phyloP scores from a whole-genome alignment of 192 early-diverging fungal species.

The Chytriomyces sp. region DNA sequence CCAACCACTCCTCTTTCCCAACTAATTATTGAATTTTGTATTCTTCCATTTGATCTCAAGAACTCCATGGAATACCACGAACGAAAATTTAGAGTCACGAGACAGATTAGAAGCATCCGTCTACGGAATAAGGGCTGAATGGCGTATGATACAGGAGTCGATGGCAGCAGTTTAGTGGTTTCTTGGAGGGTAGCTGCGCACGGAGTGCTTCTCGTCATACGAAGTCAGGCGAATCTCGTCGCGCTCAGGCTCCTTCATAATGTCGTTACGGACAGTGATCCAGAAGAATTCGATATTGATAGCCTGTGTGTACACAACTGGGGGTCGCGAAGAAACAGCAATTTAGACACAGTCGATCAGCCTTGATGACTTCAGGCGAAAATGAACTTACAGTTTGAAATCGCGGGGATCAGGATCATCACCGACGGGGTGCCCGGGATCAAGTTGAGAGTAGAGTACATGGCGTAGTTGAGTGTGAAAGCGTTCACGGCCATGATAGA shows the following conservation, averaged over 20 bases:
- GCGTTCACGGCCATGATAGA: neutral
- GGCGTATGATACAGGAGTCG: too few species aligned
- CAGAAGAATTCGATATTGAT: neutral
- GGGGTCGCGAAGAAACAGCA: neutral
- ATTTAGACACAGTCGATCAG: neutral
- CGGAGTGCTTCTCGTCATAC: too few species aligned
- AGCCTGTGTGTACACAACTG: neutral
- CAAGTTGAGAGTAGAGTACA: neutral
- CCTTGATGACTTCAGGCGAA: neutral
- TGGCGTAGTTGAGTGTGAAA: neutral
- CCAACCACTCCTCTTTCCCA: too few species aligned
- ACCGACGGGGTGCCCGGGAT: neutral
- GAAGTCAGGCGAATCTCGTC: too few species aligned
- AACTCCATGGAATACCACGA: too few species aligned
- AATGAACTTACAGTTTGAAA: neutral
- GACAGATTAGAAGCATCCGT: too few species aligned
- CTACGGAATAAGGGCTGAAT: too few species aligned
- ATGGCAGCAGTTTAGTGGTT: too few species aligned
- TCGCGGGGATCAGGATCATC: neutral
- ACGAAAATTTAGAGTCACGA: too few species aligned
- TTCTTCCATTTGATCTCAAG: too few species aligned
- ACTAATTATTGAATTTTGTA: too few species aligned
- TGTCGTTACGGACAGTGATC: neutral
- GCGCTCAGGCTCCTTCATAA: neutral
- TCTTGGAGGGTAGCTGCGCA: too few species aligned